A percentile compares a stretch with the other conserved stretches of the same genome.
These are phyloP conservation scores for Suillus cothurnatus DNA, from an alignment of 768 basidiomycete genomes.

Conservation along the genomic window DNA sequence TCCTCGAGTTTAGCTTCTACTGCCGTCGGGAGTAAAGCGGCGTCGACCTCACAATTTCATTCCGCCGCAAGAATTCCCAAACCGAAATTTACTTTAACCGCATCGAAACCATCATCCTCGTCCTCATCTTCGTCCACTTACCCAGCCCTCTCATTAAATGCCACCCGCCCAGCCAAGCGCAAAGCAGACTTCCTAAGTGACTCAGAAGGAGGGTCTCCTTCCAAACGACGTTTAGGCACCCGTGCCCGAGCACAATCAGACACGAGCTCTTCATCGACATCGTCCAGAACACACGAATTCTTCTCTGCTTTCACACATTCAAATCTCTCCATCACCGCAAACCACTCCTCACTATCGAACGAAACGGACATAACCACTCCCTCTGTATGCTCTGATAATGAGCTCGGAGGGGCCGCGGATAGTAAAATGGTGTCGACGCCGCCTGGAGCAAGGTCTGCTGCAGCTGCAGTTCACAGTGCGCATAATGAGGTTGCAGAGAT, in stretches of 20 bases:
- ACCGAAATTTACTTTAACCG: background rate
- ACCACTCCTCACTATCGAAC: slow-evolving; percentile 18
- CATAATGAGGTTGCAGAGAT: slow-evolving; percentile 25
- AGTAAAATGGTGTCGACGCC: slow-evolving; percentile 52
- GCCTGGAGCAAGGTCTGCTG: slow-evolving; percentile 39
- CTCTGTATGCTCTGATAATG: slow-evolving; percentile 76
- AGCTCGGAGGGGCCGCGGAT: slow-evolving; percentile 48
- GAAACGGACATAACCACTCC: slow-evolving; percentile 59
- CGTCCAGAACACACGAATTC: background rate
- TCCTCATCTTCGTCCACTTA: too few relatives aligned
- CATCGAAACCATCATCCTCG: background rate
- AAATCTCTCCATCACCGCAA: background rate
- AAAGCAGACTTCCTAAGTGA: background rate
- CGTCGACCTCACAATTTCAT: background rate
- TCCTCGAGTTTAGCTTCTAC: background rate
- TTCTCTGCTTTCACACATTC: background rate
- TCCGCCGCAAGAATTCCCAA: background rate
- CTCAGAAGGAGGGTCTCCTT: background rate
- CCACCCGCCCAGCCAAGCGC: background rate
- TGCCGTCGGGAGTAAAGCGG: background rate
- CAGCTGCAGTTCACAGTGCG: slow-evolving; percentile 1
- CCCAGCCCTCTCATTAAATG: background rate
- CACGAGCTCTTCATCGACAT: background rate
- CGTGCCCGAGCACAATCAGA: background rate
- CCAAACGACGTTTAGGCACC: background rate